Conservation (phyloP, 1,139 yeast species). For the Yamadazyma atmosphaerica region DNA sequence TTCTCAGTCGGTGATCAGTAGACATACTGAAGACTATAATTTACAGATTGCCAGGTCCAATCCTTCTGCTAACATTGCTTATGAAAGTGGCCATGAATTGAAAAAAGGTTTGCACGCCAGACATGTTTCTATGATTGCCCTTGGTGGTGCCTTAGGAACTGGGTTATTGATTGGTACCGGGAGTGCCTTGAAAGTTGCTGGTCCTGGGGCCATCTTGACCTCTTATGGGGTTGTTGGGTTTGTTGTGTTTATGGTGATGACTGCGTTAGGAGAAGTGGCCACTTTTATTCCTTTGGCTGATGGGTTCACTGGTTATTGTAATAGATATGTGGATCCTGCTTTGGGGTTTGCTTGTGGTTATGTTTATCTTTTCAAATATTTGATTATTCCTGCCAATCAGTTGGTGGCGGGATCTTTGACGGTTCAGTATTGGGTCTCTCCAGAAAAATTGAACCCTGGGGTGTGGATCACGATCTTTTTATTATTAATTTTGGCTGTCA, state of each 20-base stretch:
- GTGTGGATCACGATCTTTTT: slow-evolving; percentile 59
- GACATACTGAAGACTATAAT: slow-evolving; percentile 53
- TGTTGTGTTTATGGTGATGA: slow-evolving; percentile 67
- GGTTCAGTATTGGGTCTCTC: slow-evolving; percentile 59
- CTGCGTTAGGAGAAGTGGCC: slow-evolving; percentile 76
- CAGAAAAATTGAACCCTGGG: slow-evolving; percentile 52
- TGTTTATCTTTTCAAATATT: slow-evolving; percentile 56
- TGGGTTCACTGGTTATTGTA: slow-evolving; percentile 71
- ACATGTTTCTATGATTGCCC: slow-evolving; percentile 74
- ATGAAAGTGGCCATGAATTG: slow-evolving; percentile 51
- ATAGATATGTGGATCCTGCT: slow-evolving; percentile 67
- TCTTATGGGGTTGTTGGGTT: slow-evolving; percentile 63
- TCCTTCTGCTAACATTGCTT: slow-evolving; percentile 34
- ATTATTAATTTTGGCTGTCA: slow-evolving; percentile 47
- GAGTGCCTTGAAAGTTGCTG: slow-evolving; percentile 59
- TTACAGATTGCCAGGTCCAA: slow-evolving; percentile 46
- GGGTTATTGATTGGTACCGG: slow-evolving; percentile 71
- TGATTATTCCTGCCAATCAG: slow-evolving; percentile 66
- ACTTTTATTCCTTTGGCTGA: slow-evolving; percentile 66
- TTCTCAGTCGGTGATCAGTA: slow-evolving; percentile 32
- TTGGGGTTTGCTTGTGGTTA: slow-evolving; percentile 78
- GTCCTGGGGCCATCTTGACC: slow-evolving; percentile 67
- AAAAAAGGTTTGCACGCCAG: slow-evolving; percentile 65
- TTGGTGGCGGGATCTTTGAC: slow-evolving; percentile 60
- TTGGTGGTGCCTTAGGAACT: slow-evolving; percentile 57